These are phyloP conservation scores for Botrytis elliptica DNA, from an alignment of 2,329 filamentous ascomycete genomes.

Conservation along the genomic window DNA sequence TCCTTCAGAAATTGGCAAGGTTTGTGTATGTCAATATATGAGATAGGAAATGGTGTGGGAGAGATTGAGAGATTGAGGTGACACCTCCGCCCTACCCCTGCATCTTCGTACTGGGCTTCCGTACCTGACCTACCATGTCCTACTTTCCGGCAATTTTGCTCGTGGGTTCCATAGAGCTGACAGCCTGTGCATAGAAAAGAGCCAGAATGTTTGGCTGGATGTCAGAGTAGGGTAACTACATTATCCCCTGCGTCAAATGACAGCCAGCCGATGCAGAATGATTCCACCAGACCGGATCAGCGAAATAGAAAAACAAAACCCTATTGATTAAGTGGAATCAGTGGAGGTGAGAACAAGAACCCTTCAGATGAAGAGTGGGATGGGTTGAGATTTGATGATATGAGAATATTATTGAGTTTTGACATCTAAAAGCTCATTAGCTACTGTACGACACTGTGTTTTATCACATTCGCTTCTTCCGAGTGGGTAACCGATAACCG, in stretches of 20 bases:
- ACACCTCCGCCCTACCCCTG: constrained; percentile 18
- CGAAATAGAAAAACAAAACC: not conserved
- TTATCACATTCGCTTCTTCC: constrained; percentile 8
- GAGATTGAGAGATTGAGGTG: constrained; percentile 3
- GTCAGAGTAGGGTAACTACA: constrained; percentile 1
- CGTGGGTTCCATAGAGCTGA: constrained; percentile 9
- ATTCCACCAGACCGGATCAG: constrained; percentile 16
- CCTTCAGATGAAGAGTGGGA: constrained; percentile 1
- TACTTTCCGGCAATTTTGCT: constrained; percentile 17
- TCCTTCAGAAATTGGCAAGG: constrained; percentile 12
- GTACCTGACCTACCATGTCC: constrained; percentile 9
- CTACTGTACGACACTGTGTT: not conserved
- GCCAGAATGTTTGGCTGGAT: not conserved
- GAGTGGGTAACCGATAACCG: not conserved
- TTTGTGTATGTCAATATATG: constrained; percentile 4
- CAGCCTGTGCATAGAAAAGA: constrained; percentile 12
- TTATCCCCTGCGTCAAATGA: constrained; percentile 8
- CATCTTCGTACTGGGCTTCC: constrained; percentile 6
- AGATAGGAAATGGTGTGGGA: constrained; percentile 5
- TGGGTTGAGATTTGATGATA: constrained; percentile 4
- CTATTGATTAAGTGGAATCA: not conserved
- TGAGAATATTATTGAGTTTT: not conserved
- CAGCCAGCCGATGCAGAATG: constrained; percentile 18
- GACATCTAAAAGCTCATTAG: not conserved
- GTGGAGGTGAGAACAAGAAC: constrained; percentile 1